These are phyloP conservation scores for Tolypocladium sp. DNA, from an alignment of 2,329 filamentous ascomycete species.

Conservation along the genomic window DNA sequence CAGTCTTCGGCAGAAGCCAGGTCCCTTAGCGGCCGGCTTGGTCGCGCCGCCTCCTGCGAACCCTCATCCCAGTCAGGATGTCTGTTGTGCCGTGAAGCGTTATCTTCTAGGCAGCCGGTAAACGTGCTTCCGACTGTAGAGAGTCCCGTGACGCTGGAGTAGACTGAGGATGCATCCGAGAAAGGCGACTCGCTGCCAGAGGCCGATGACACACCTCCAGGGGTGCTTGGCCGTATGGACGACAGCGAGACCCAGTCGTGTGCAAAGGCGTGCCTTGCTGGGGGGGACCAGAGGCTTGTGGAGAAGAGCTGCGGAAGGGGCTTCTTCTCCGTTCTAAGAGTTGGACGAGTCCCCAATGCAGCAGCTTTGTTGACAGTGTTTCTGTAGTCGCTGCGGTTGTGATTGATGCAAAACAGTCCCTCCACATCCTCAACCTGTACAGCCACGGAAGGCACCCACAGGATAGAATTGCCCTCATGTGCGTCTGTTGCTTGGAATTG, in stretches of 20 bases:
- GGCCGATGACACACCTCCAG: conserved; percentile 2
- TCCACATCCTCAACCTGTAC: not conserved
- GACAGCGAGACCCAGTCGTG: conserved; percentile 7
- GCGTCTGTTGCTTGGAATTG: not conserved
- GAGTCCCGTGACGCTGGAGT: conserved; percentile 5
- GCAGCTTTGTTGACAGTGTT: not conserved
- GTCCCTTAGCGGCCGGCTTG: not conserved
- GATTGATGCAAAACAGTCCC: not conserved
- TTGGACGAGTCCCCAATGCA: conserved; percentile 1
- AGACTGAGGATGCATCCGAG: conserved; percentile 6
- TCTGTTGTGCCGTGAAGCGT: not conserved
- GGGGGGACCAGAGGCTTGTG: conserved; percentile 3
- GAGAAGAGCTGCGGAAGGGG: conserved; percentile 1
- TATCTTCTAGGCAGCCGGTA: not conserved
- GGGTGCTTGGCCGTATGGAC: conserved; percentile 3
- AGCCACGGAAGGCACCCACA: not conserved
- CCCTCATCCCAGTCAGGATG: not conserved
- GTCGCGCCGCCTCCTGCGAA: not conserved
- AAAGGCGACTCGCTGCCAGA: conserved; percentile 7
- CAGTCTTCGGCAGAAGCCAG: not conserved
- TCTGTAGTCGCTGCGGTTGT: not conserved
- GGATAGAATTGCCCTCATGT: not conserved
- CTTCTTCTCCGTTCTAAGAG: not conserved
- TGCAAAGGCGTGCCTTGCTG: not conserved
- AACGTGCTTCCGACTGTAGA: conserved; percentile 4